Evolutionary conservation across 352 stramenopile genomes (phyloP), one percentile per base, ranked within the genome.

Genomic region (Albugo candida): DNA sequence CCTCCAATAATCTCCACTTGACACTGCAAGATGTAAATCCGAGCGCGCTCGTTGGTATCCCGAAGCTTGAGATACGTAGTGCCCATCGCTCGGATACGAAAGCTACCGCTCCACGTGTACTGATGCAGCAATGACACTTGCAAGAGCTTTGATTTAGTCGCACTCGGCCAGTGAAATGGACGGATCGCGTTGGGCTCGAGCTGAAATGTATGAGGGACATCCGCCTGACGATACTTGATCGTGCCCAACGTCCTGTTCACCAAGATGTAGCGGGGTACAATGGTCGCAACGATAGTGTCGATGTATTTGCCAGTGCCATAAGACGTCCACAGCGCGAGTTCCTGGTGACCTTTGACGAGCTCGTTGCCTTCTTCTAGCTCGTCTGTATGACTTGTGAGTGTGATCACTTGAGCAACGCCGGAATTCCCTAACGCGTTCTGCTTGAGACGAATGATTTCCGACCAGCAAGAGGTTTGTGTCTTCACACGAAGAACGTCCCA

Each of bases 341-440:
- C 79, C 58, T 84, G 73, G 36, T 63, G 74, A 31, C 71, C 74
- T 44, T 66, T 77, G 8, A 65, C 58, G 36, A 84, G 57, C 8
- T 85, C 71, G 46, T 63, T 83, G 13, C 61, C 57, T 52, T 81
- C 56, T 12, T 75, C 70, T 44, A 77, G 70, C 37, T 66, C 58
- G 19, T 56, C 65, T 2, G 67, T 63, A 50, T 84, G 69, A 41
- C 69, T 86, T n/a, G 65, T 74, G 18, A 92, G 63, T 19, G 74
- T 92, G 31, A 92, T 75, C 2, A 88, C 68, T 63, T 92, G 79
- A 21, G 79, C 74, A 14, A 92, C 76, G 2, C 79, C 79, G 11
- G 79, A 83, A 47, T 92, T 92, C 37, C 79, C 79, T 73, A 92
- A 86, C 2, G 79, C 79, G 42, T 92, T 92, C 18, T 77, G 70